These are phyloP conservation scores for Epithemia pelagica DNA, from an alignment of 108 stramenopile species.

Conservation along the genomic window DNA sequence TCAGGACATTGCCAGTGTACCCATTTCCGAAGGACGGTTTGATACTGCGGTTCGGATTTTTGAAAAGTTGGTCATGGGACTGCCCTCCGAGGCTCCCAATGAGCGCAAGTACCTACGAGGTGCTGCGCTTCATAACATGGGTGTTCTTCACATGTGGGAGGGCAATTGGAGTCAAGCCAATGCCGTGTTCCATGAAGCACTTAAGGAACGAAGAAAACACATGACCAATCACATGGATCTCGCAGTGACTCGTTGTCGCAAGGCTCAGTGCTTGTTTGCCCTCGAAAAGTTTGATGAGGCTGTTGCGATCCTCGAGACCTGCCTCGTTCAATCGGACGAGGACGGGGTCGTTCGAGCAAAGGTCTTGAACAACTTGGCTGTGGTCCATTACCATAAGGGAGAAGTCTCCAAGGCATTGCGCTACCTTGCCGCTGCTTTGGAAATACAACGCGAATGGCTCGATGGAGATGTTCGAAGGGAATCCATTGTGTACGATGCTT, in stretches of 20 bases:
- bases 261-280: slow-evolving; percentile 34
- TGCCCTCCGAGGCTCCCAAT: slow-evolving; percentile 12
- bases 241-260: slow-evolving; percentile 32
- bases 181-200: slow-evolving; percentile 28
- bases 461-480: slow-evolving; percentile 38
- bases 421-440: slow-evolving; percentile 33
- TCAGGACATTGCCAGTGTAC: slow-evolving; percentile 29
- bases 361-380: slow-evolving; percentile 50
- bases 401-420: slow-evolving; percentile 26
- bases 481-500: slow-evolving; percentile 40
- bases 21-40: slow-evolving; percentile 23
- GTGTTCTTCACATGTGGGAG: slow-evolving; percentile 33
- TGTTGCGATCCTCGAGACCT: slow-evolving; percentile 19
- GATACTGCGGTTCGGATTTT: slow-evolving; percentile 34
- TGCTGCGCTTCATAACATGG: slow-evolving; percentile 45
- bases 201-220: slow-evolving; percentile 17
- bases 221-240: slow-evolving; percentile 32
- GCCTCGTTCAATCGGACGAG: slow-evolving; percentile 1
- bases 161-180: slow-evolving; percentile 28
- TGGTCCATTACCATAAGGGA: slow-evolving; percentile 31
- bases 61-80: slow-evolving; percentile 32
- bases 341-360: slow-evolving; percentile 29
- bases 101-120: slow-evolving; percentile 16
- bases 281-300: slow-evolving; percentile 21
- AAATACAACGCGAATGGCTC: slow-evolving; percentile 42